Conservation (phyloP, 129 eudicot genomes). For the Arctium lappa region DNA sequence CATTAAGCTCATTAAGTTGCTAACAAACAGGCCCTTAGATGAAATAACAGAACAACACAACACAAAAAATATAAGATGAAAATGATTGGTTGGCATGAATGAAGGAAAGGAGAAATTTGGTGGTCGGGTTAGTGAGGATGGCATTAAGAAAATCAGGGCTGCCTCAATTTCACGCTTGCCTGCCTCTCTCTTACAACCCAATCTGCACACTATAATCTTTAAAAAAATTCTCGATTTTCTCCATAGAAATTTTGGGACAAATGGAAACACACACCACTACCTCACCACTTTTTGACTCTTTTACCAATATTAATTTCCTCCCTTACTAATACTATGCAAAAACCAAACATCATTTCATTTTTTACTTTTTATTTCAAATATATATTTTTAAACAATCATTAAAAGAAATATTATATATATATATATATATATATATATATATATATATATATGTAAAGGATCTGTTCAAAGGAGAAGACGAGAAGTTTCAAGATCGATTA, state of each 20-base stretch:
- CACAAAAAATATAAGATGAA: neutral
- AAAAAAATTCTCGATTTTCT: conserved; percentile 8
- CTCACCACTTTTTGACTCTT: conserved; percentile 17
- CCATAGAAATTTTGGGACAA: conserved; percentile 11
- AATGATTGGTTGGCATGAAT: conserved; percentile 19
- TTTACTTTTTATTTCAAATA: neutral
- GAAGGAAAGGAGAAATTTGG: neutral
- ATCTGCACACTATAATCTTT: neutral
- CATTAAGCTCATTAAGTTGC: too few relatives aligned
- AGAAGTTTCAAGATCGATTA: too few relatives aligned
- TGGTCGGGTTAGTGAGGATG: conserved; percentile 33
- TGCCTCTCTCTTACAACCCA: conserved; percentile 4
- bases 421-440: too few relatives aligned
- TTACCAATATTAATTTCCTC: neutral
- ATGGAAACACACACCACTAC: conserved; percentile 9
- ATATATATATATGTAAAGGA: too few relatives aligned
- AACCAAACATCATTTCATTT: neutral
- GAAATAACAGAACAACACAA: neutral
- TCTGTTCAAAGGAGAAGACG: too few relatives aligned
- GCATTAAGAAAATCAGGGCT: conserved; percentile 49
- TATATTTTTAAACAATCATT: too few relatives aligned
- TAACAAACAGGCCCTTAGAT: too few relatives aligned
- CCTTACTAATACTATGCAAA: neutral
- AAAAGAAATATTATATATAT: too few relatives aligned
- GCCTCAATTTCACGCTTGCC: conserved; percentile 49